Evolutionary conservation across 2,329 filamentous ascomycete genomes (phyloP).

Genomic region (Xylariales sp.): DNA sequence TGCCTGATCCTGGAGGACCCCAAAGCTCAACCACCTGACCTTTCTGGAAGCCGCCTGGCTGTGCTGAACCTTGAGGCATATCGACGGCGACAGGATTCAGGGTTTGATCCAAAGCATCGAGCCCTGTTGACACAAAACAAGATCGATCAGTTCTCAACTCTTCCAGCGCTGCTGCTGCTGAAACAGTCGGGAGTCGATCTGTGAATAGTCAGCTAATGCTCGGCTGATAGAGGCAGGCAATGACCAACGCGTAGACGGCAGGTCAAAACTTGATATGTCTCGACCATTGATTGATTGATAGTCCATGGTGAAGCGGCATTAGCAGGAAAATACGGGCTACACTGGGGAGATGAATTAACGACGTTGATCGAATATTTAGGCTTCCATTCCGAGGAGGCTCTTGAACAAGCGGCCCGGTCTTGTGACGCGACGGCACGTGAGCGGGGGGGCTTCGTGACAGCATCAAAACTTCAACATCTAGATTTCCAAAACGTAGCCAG

Average conservation of each 20-base stretch:
- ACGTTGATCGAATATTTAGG: too few species aligned
- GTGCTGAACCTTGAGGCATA: conserved; percentile 12
- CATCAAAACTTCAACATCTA: background rate
- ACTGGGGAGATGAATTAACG: too few species aligned
- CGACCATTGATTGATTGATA: conserved; percentile 56
- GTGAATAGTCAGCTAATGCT: conserved; percentile 14
- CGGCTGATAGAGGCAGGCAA: conserved; percentile 8
- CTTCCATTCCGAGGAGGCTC: background rate
- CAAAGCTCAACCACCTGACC: conserved; percentile 83
- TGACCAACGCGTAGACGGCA: conserved; percentile 46
- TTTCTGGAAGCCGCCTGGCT: conserved; percentile 57
- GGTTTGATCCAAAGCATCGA: conserved; percentile 46
- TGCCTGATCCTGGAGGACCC: conserved; percentile 81
- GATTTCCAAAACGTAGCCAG: background rate
- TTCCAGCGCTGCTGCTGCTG: conserved; percentile 67
- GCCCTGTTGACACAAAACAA: conserved; percentile 51
- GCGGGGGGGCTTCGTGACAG: background rate
- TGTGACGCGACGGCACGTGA: background rate
- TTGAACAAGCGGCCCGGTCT: too few species aligned
- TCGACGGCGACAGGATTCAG: conserved; percentile 29
- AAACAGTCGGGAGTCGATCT: conserved; percentile 76
- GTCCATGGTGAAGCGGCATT: conserved; percentile 40
- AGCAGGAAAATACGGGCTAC: too few species aligned
- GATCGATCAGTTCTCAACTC: conserved; percentile 48
- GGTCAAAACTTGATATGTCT: conserved; percentile 58